These are phyloP conservation scores for Fusarium incarnatum DNA, from an alignment of 2,329 filamentous ascomycete genomes.

Conservation along the genomic window DNA sequence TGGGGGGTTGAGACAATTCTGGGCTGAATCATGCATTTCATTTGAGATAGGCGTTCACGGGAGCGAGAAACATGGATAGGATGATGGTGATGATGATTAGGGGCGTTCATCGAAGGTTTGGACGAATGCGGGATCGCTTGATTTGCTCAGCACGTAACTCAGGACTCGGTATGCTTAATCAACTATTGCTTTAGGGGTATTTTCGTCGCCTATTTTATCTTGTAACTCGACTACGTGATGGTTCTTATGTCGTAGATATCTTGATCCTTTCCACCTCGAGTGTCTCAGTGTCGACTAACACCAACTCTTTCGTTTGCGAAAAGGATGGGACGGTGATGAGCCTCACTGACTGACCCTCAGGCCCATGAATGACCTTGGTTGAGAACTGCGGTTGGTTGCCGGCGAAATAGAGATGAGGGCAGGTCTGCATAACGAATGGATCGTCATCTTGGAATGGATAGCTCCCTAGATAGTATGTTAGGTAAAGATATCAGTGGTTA, in stretches of 20 bases:
- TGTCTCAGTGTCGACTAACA: slow-evolving; percentile 87
- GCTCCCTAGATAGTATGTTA: slow-evolving; percentile 71
- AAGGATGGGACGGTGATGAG: slow-evolving; percentile 89
- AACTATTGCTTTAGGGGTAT: slow-evolving; percentile 34
- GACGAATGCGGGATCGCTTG: background rate
- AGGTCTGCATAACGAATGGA: slow-evolving; percentile 85
- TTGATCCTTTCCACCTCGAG: slow-evolving; percentile 80
- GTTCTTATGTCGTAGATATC: slow-evolving; percentile 52
- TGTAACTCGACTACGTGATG: background rate
- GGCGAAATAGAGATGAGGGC: slow-evolving; percentile 91
- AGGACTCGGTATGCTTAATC: slow-evolving; percentile 2
- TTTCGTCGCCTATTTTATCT: slow-evolving; percentile 24
- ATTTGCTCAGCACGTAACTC: slow-evolving; percentile 8
- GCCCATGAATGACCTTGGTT: slow-evolving; percentile 75
- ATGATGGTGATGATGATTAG: background rate
- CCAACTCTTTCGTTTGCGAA: slow-evolving; percentile 78
- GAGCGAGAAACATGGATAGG: background rate
- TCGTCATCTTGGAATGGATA: slow-evolving; percentile 97
- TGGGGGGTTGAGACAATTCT: background rate
- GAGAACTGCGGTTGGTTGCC: slow-evolving; percentile 86
- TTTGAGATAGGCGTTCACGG: background rate
- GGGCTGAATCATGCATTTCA: background rate
- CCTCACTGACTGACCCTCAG: slow-evolving; percentile 76
- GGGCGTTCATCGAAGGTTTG: background rate
- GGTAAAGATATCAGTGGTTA: background rate